phyloP scores from a whole-genome alignment of 1,284 basidiomycete species.

The Pseudomicrostroma phylloplanum region DNA sequence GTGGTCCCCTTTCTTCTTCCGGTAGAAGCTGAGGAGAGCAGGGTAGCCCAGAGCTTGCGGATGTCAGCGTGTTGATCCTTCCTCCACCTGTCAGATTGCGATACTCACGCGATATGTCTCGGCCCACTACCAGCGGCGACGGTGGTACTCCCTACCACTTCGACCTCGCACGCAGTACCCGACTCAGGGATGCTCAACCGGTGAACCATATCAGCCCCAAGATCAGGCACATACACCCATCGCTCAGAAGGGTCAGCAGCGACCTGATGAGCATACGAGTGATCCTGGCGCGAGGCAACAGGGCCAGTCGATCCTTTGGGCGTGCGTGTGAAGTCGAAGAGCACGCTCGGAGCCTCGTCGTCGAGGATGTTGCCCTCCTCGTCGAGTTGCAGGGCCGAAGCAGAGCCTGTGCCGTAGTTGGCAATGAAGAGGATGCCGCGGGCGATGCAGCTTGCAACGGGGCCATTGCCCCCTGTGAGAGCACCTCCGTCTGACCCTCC shows the following conservation, averaged over 20 bases:
- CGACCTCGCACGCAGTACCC: background rate
- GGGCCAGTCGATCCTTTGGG: constrained; percentile 19
- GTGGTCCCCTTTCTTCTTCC: background rate
- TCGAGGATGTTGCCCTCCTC: background rate
- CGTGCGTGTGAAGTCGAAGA: background rate
- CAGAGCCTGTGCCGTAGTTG: background rate
- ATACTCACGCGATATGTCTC: background rate
- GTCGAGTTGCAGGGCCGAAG: background rate
- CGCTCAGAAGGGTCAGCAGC: constrained; percentile 19
- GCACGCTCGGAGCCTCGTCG: background rate
- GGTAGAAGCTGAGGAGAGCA: background rate
- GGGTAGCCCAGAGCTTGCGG: too few species aligned
- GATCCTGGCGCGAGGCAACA: constrained; percentile 30
- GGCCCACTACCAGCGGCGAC: background rate
- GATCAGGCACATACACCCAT: constrained; percentile 34
- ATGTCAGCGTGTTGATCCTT: too few species aligned
- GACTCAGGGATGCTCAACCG: background rate
- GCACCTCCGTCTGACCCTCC: too few species aligned
- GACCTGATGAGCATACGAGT: constrained; percentile 37
- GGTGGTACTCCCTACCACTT: background rate
- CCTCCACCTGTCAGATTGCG: too few species aligned
- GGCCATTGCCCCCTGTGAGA: background rate
- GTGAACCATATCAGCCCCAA: constrained; percentile 39
- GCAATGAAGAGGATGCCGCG: background rate
- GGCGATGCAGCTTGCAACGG: constrained; percentile 1